These are phyloP conservation scores for Leccinum solheimii DNA, from an alignment of 1,284 basidiomycete species.

Conservation along the genomic window DNA sequence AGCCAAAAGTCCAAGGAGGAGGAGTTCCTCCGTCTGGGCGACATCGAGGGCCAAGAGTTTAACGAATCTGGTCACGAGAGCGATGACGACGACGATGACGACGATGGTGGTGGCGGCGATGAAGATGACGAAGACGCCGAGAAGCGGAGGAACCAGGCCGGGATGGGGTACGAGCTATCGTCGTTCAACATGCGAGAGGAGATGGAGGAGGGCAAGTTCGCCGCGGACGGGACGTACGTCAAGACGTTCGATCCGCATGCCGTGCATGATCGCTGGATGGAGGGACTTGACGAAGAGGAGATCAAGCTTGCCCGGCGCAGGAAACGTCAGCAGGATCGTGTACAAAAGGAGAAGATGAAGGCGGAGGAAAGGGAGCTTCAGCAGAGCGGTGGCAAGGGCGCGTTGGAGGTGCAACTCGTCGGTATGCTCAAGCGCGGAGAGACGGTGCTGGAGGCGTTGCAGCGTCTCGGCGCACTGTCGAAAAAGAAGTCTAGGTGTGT, in stretches of 20 bases:
- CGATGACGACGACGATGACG: slow-evolving; percentile 49
- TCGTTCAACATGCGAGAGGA: slow-evolving; percentile 99
- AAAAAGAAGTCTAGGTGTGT: slow-evolving; percentile 60
- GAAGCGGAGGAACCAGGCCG: slow-evolving; percentile 70
- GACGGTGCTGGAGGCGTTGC: slow-evolving; percentile 86
- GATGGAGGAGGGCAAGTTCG: slow-evolving; percentile 97
- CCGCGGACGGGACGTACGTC: slow-evolving; percentile 89
- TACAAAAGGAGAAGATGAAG: slow-evolving; percentile 66
- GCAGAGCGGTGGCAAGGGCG: slow-evolving; percentile 65
- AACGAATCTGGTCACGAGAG: slow-evolving; percentile 51
- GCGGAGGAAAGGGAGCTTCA: slow-evolving; percentile 73
- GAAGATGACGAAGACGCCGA: slow-evolving; percentile 77
- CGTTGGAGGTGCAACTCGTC: slow-evolving; percentile 70
- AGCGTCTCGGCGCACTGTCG: slow-evolving; percentile 75
- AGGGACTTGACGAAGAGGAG: slow-evolving; percentile 81
- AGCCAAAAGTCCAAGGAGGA: slow-evolving; percentile 70
- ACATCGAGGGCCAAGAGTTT: slow-evolving; percentile 96
- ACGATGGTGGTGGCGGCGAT: not conserved
- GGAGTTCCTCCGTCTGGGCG: slow-evolving; percentile 81
- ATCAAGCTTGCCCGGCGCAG: slow-evolving; percentile 80
- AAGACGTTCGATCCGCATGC: slow-evolving; percentile 88
- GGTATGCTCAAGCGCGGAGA: slow-evolving; percentile 84
- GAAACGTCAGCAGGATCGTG: slow-evolving; percentile 68
- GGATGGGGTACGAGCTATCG: slow-evolving; percentile 92
- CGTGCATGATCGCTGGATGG: slow-evolving; percentile 95